Conservation (phyloP, 495 filamentous ascomycete genomes). For the Hypoxylon subgilvum region DNA sequence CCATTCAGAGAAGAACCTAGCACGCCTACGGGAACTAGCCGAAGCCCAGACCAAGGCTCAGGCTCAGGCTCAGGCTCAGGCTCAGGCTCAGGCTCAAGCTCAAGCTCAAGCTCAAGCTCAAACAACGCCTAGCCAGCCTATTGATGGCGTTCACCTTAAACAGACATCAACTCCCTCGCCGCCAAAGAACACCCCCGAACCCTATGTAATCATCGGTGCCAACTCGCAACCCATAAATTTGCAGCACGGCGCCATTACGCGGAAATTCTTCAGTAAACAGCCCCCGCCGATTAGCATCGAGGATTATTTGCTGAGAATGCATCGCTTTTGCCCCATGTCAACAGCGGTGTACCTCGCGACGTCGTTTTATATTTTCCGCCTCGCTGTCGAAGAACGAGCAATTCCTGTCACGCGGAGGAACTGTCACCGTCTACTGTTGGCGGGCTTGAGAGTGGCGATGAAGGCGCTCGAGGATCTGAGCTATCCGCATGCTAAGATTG, state of each 20-base stretch:
- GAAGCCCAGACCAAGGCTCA: slow-evolving; percentile 28
- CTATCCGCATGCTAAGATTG: slow-evolving; percentile 81
- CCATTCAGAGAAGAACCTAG: slow-evolving; percentile 56
- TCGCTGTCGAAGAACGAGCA: slow-evolving; percentile 74
- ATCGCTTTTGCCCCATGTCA: slow-evolving; percentile 92
- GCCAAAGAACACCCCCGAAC: slow-evolving; percentile 39
- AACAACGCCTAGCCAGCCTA: slow-evolving; percentile 33
- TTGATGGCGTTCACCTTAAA: slow-evolving; percentile 55
- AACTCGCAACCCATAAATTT: slow-evolving; percentile 66
- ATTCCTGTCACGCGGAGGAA: slow-evolving; percentile 80
- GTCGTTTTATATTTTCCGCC: slow-evolving; percentile 82
- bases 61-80: slow-evolving; percentile 7
- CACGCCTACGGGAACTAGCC: slow-evolving; percentile 44
- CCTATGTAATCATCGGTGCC: slow-evolving; percentile 63
- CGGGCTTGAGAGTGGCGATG: slow-evolving; percentile 82
- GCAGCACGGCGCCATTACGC: slow-evolving; percentile 80
- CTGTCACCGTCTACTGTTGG: slow-evolving; percentile 84
- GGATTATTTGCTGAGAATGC: slow-evolving; percentile 85
- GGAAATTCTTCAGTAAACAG: slow-evolving; percentile 89
- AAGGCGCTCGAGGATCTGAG: slow-evolving; percentile 91
- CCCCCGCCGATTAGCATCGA: slow-evolving; percentile 79
- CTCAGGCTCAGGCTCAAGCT: slow-evolving; percentile 21
- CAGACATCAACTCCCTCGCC: slow-evolving; percentile 36
- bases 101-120: slow-evolving; percentile 12
- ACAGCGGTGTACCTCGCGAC: slow-evolving; percentile 94